Evolutionary conservation across 306 rosid genomes (phyloP), one percentile per base, ranked within the genome.

Genomic region (Clitoria ternatea): DNA sequence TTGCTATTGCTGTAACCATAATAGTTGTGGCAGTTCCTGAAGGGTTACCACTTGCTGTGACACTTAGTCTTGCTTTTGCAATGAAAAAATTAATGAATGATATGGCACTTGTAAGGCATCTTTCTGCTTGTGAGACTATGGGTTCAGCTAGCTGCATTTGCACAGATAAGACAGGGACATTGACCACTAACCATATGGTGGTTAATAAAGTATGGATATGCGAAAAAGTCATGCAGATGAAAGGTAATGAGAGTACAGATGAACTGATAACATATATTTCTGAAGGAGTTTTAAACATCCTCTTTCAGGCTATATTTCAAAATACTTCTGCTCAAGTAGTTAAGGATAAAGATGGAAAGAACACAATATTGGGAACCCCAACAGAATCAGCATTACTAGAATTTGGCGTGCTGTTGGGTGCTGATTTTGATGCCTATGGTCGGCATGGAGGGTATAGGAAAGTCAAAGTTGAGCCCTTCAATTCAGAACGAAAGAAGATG

Each of bases 91-190:
- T 94, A 52, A 94, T 94, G 98, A 69, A 76, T 47, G 95, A 85
- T 49, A 89, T 24, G 79, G 98, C 97, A 61, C 97, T 94, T 53
- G 98, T 94, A 66, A 90, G 97, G 79, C 96, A 85, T 85, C 96
- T 94, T 57, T 85, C 98, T 60, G 98, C 97, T 23, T 94, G 98
- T 66, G 98, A 94, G 82, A 94, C 98, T 53, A 94, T 94, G 98
- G 98, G 98, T 80, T 94, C 98, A 37, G 87, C 90, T 53, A 81
- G 81, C 72, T 90, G 98, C 86, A 94, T 94, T 74, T 94, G 98
- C 87, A 90, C 98, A 2, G 98, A 94, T 75, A 94, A 94, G 83
- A 94, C 98, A 1, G 98, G 98, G 32, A 94, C 98, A 14, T 71
- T 94, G 64, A 94, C 98, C 47, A 90, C 98, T 44, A 94, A 94